Base-by-base conservation (phyloP, 2,329 filamentous ascomycete species). In the Triangularia setosa region DNA sequence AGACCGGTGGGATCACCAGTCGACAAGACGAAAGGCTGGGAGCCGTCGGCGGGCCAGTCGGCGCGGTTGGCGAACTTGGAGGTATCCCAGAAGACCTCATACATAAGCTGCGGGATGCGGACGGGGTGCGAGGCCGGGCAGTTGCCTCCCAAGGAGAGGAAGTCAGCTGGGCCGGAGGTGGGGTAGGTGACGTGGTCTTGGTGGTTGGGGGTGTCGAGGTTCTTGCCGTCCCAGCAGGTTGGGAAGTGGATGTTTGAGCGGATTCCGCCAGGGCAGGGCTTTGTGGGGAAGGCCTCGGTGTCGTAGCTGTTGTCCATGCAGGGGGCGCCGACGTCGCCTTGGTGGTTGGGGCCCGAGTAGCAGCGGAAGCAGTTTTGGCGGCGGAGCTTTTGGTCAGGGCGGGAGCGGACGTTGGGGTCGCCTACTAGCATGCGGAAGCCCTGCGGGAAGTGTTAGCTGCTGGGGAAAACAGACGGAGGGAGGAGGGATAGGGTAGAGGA, bases 381-480 rank as follows among this genome's bases (percentile, higher is more conserved):
- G 72, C 74, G 74, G 61, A 75, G 65, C 24, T 63, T 71, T 5
- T 71, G 68, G 58, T 72, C 72, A n/a, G 69, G 65, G 25, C 73
- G 69, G 23, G 76, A 76, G 53, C 75, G 73, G 60, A 72, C 69
- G 65, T 68, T 73, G 4, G 79, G 74, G 64, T 81, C 78, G 64
- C 80, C 79, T 60, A 79, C 77, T 21, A 81, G 77, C 80, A 81
- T 81, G 66, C 80, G 79, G 75, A 81, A 81, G 21, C 79, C n/a
- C n/a, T n/a, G n/a, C n/a, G n/a, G n/a, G n/a, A n/a, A n/a, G n/a
- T n/a, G n/a, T n/a, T n/a, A n/a, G n/a, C n/a, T n/a, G n/a, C n/a
- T n/a, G n/a, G n/a, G n/a, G n/a, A n/a, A n/a, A n/a, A n/a, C n/a
- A n/a, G n/a, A n/a, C n/a, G n/a, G n/a, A n/a, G n/a, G n/a, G n/a